Percentiles rank a stretch among this genome's conserved stretches.
These are phyloP conservation scores for Monosporascus sp. DNA, from an alignment of 2,329 filamentous ascomycete genomes.

Conservation along the genomic window DNA sequence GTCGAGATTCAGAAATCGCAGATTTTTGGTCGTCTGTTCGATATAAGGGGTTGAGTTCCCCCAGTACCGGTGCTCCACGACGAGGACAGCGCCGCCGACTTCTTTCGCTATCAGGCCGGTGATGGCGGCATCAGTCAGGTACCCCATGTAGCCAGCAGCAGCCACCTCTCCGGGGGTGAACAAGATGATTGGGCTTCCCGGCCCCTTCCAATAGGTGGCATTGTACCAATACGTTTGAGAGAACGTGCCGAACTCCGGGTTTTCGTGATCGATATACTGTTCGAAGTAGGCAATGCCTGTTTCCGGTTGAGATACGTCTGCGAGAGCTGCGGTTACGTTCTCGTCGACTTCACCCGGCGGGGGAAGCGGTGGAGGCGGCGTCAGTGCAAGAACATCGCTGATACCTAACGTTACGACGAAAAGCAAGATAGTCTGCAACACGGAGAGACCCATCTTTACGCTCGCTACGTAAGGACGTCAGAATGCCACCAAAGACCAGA, in stretches of 20 bases:
- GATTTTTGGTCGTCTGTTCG: constrained; percentile 44
- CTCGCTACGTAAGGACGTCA: background rate
- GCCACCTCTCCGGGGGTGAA: constrained; percentile 49
- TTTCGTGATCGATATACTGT: constrained; percentile 54
- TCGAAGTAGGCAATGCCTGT: constrained; percentile 33
- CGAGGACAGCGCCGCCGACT: constrained; percentile 47
- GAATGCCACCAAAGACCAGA: no score
- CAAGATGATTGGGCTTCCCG: constrained; percentile 47
- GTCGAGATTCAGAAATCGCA: constrained; percentile 49
- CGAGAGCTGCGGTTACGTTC: constrained; percentile 8
- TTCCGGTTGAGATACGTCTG: constrained; percentile 7
- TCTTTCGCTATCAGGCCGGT: constrained; percentile 47
- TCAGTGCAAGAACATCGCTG: constrained; percentile 9
- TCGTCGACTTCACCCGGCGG: constrained; percentile 8
- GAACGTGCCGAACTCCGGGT: constrained; percentile 51
- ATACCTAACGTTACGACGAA: constrained; percentile 4
- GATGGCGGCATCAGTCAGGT: constrained; percentile 44
- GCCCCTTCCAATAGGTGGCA: constrained; percentile 45
- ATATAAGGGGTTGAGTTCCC: constrained; percentile 49
- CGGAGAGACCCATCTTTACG: constrained; percentile 9
- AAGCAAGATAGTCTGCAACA: constrained; percentile 3
- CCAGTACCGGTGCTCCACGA: constrained; percentile 57
- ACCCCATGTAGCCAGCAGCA: constrained; percentile 41
- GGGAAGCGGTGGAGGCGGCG: constrained; percentile 12
- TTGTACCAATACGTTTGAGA: constrained; percentile 46